Evolutionary conservation across 75 land plant species (phyloP).

Genomic region (Adiantum capillusveneris): DNA sequence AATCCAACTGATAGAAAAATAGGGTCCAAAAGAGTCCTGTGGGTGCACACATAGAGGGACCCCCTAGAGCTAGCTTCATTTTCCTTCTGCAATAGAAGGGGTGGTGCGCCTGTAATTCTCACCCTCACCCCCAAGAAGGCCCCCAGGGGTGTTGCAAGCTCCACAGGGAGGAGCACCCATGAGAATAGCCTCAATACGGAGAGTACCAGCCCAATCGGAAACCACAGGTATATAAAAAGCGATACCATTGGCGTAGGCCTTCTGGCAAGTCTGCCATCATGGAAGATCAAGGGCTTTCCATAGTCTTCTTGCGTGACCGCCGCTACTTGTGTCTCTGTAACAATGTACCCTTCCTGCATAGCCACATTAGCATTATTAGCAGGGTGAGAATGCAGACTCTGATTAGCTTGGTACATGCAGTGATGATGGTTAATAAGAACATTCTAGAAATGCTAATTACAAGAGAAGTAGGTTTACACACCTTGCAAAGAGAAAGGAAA

Average conservation of each 20-base stretch:
- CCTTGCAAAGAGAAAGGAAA: conserved; percentile 2
- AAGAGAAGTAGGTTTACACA: background rate
- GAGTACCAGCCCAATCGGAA: conserved; percentile 11
- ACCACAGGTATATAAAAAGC: conserved; percentile 14
- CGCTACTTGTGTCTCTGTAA: conserved; percentile 1
- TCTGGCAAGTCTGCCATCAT: conserved; percentile 24
- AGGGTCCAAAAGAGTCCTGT: conserved; percentile 43
- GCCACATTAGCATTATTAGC: background rate
- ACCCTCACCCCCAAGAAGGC: conserved; percentile 9
- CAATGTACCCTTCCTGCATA: conserved; percentile 45
- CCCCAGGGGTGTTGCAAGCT: conserved; percentile 3
- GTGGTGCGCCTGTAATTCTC: background rate
- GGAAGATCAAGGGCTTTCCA: conserved; percentile 23
- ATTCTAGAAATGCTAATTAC: background rate
- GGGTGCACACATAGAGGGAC: conserved; percentile 38
- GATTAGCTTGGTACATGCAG: background rate
- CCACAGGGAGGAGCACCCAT: conserved; percentile 13
- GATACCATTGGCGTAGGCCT: conserved; percentile 16
- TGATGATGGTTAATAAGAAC: background rate
- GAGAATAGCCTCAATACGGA: conserved; percentile 12
- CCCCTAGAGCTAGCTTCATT: too few relatives aligned
- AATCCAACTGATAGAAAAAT: conserved; percentile 15
- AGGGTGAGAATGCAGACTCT: background rate
- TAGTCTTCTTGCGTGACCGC: conserved; percentile 6
- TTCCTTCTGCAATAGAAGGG: background rate